Base-by-base conservation (phyloP, 768 basidiomycete genomes). In the Psilocybe sp. region DNA sequence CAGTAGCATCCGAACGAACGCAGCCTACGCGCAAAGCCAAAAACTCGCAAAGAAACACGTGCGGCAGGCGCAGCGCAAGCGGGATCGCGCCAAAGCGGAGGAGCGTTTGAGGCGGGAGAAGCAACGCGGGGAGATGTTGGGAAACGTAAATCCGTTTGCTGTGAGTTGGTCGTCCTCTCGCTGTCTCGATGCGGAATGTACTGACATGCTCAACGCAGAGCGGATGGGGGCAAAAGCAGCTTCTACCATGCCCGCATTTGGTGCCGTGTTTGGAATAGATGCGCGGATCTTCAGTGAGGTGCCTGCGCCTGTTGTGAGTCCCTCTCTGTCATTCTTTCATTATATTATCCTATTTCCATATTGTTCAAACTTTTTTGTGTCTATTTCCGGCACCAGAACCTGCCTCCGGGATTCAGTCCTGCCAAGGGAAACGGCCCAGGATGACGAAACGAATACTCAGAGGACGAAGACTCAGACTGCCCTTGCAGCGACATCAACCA, bases 1-100 rank as follows among this genome's bases (percentile, higher is more conserved):
- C 84, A 77, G 92, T 50, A 85, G 84, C 7, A 61, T 92, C 42
- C 77, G 84, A 28, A 81, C 75, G 57, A 92, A 94, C 61, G 75
- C 79, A 47, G 74, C 73, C 46, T 94, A 91, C 62, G 93, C 92
- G 10, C 74, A 72, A 28, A 87, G n/a, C n/a, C n/a, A n/a, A n/a
- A n/a, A 89, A 60, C 74, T 93, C 1, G 77, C 82, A 60, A 73
- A 73, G 54, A 84, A 84, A 61, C 67, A 72, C 5, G 67, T 67
- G 51, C 68, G 69, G 40, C 68, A 71, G 44, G 69, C 67, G 39
- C 69, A 68, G 49, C 67, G 68, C 44, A 69, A 71, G 41, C 69
- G 66, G 44, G 64, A 73, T 3, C 74, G 75, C 57, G 60, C 65
- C 35, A 60, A 62, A 35, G 63, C 70, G 49, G 57, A 72, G 36